These are phyloP conservation scores for Salvia sclarea DNA, from an alignment of 305 asterid genomes.

Conservation along the genomic window DNA sequence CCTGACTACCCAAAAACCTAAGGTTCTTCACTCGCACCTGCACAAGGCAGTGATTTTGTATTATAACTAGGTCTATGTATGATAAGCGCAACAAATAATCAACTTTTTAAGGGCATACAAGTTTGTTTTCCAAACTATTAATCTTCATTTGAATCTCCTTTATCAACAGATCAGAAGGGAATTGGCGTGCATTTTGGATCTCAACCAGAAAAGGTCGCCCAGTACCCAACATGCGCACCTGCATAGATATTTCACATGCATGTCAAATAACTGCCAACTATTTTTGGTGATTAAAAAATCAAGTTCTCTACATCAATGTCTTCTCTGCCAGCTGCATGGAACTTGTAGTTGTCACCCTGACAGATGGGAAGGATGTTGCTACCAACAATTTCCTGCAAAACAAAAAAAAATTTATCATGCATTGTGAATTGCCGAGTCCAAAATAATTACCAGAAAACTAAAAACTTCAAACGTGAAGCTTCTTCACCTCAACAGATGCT, in stretches of 20 bases:
- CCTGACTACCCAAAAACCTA: slow-evolving; percentile 66
- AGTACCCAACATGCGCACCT: slow-evolving; percentile 96
- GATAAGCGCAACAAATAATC: slow-evolving; percentile 21
- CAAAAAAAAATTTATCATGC: slow-evolving; percentile 20
- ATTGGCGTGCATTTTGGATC: slow-evolving; percentile 74
- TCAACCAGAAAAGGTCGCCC: slow-evolving; percentile 95
- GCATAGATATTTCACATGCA: background rate
- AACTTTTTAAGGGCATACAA: slow-evolving; percentile 46
- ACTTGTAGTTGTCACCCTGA: slow-evolving; percentile 81
- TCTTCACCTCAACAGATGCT: slow-evolving; percentile 85
- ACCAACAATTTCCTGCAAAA: slow-evolving; percentile 81
- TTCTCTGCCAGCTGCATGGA: slow-evolving; percentile 99
- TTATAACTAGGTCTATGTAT: slow-evolving; percentile 29
- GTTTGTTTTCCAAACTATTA: slow-evolving; percentile 50
- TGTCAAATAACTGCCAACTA: slow-evolving; percentile 1
- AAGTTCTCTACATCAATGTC: slow-evolving; percentile 77
- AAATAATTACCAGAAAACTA: slow-evolving; percentile 12
- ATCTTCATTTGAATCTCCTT: slow-evolving; percentile 64
- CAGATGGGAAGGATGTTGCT: slow-evolving; percentile 76
- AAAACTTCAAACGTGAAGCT: slow-evolving; percentile 20
- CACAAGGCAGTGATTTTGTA: slow-evolving; percentile 22
- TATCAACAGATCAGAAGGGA: slow-evolving; percentile 63
- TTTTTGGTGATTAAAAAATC: slow-evolving; percentile 9
- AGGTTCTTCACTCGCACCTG: slow-evolving; percentile 85
- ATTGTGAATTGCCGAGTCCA: no score